A percentile compares a stretch with the other conserved stretches of the same genome.
These are phyloP conservation scores for Phialemoniopsis sp. DNA, from an alignment of 2,329 filamentous ascomycete species.

Conservation along the genomic window DNA sequence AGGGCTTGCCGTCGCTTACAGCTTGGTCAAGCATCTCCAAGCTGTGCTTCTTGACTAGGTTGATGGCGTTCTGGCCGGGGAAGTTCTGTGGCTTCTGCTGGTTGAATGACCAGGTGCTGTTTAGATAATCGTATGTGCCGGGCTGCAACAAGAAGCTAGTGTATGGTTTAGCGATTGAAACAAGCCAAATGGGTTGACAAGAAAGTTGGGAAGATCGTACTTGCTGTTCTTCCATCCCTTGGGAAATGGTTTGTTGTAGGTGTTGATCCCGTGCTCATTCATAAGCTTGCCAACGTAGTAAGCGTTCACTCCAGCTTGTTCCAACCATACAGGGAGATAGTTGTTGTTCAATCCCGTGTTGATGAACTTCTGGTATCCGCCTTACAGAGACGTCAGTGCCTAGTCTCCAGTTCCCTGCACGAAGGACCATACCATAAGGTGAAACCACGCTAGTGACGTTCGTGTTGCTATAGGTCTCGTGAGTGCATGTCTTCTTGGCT, in stretches of 20 bases:
- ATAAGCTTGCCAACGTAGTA: slow-evolving; percentile 71
- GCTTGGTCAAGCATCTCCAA: slow-evolving; percentile 47
- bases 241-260: slow-evolving; percentile 55
- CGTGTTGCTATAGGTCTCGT: slow-evolving; percentile 40
- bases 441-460: slow-evolving; percentile 58
- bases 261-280: slow-evolving; percentile 57
- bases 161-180: too few relatives aligned
- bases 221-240: slow-evolving; percentile 47
- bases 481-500: too few relatives aligned
- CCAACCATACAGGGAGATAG: slow-evolving; percentile 67
- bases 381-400: slow-evolving; percentile 15
- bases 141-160: slow-evolving; percentile 55
- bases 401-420: too few relatives aligned
- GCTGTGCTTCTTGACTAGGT: too few relatives aligned
- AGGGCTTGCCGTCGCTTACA: slow-evolving; percentile 40
- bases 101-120: slow-evolving; percentile 55
- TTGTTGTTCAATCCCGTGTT: slow-evolving; percentile 60
- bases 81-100: slow-evolving; percentile 48
- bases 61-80: slow-evolving; percentile 15
- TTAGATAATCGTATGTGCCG: slow-evolving; percentile 60
- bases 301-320: slow-evolving; percentile 63
- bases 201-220: too few relatives aligned
- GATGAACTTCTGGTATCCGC: slow-evolving; percentile 64
- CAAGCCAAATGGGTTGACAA: too few relatives aligned
- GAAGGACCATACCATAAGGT: slow-evolving; percentile 45